These are phyloP conservation scores for Myriosclerotinia scirpicola DNA, from an alignment of 2,329 filamentous ascomycete genomes.

Conservation along the genomic window DNA sequence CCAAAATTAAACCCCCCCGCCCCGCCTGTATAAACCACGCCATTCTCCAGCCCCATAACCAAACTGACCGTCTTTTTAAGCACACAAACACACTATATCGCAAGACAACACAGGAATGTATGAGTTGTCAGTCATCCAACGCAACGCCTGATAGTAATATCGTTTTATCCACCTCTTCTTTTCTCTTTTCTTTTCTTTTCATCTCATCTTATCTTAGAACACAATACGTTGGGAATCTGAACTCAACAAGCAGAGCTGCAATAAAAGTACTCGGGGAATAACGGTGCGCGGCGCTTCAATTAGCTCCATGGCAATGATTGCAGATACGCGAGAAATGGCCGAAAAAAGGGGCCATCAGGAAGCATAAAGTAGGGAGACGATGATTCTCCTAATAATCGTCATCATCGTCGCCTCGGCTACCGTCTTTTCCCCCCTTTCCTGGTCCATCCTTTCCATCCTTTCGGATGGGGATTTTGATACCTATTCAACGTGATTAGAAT, in stretches of 20 bases:
- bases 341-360: background rate
- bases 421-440: slow-evolving; percentile 34
- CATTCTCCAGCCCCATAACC: slow-evolving; percentile 7
- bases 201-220: background rate
- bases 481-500: slow-evolving; percentile 5
- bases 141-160: slow-evolving; percentile 7
- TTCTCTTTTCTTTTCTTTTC: background rate
- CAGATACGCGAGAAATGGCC: background rate
- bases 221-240: background rate
- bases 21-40: slow-evolving; percentile 4
- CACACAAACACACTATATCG: background rate
- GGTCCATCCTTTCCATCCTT: slow-evolving; percentile 86
- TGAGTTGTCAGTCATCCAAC: background rate
- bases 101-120: background rate
- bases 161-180: background rate
- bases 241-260: background rate
- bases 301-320: background rate
- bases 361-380: background rate
- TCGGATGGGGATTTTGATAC: slow-evolving; percentile 71
- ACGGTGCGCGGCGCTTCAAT: background rate
- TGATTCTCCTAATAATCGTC: slow-evolving; percentile 17
- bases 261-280: background rate
- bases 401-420: slow-evolving; percentile 37
- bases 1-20: background rate
- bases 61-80: slow-evolving; percentile 1